Evolutionary conservation across 2,329 filamentous ascomycete species (phyloP).

Genomic region (Pezicula rhizophila): DNA sequence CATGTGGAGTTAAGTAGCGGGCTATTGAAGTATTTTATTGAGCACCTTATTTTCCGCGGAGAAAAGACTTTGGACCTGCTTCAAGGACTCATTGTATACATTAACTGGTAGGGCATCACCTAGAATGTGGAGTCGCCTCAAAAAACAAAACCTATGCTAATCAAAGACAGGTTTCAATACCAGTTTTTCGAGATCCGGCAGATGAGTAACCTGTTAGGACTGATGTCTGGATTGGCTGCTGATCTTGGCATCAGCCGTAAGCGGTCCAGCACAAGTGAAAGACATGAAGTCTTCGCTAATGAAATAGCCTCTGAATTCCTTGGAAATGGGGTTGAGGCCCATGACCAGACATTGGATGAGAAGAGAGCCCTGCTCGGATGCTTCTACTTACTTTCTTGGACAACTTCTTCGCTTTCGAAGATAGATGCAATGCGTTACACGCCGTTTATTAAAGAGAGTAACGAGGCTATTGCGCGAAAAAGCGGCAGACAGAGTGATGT

Average conservation of each 20-base stretch:
- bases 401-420: not conserved
- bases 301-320: not conserved
- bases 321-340: not conserved
- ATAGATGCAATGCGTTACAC: constrained; percentile 3
- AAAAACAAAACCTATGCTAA: not conserved
- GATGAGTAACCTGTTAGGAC: not conserved
- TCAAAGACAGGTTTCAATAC: not conserved
- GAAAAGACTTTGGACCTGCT: constrained; percentile 8
- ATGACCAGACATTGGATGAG: constrained; percentile 14
- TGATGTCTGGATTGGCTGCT: not conserved
- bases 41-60: constrained; percentile 1
- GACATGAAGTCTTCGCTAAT: constrained; percentile 23
- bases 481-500: not conserved
- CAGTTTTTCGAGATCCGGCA: not conserved
- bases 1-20: constrained; percentile 1
- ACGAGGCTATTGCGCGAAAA: not conserved
- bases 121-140: not conserved
- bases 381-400: constrained; percentile 23
- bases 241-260: not conserved
- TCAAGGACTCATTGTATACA: constrained; percentile 8
- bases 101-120: constrained; percentile 2
- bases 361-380: constrained; percentile 27
- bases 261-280: not conserved
- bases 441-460: not conserved
- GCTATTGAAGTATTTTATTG: constrained; percentile 3